Conservation (phyloP, 2,329 filamentous ascomycete species). For the Chaetomiaceae sp. region DNA sequence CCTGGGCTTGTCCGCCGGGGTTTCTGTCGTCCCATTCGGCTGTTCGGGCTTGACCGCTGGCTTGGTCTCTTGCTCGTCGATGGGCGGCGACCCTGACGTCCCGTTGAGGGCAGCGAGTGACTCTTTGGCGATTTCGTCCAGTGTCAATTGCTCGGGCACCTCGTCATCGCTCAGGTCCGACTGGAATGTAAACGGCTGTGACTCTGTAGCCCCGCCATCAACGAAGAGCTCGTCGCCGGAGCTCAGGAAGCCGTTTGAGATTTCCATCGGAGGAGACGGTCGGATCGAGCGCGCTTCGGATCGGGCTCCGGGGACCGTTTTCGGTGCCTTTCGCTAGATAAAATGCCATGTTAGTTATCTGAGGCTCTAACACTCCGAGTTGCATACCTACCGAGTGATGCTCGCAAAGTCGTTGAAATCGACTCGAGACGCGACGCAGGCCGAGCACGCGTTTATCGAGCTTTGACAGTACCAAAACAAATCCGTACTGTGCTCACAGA, state of each 20-base stretch:
- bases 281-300: not conserved
- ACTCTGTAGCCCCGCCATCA: not conserved
- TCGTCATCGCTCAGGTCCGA: conserved; percentile 24
- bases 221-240: conserved; percentile 22
- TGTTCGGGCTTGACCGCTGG: not conserved
- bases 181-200: conserved; percentile 19
- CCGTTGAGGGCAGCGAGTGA: conserved; percentile 1
- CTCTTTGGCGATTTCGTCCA: conserved; percentile 12
- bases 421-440: conserved; percentile 11
- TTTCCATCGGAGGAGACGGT: conserved; percentile 6
- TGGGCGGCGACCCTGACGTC: not conserved
- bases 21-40: not conserved
- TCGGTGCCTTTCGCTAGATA: not conserved
- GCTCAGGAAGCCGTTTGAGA: conserved; percentile 8
- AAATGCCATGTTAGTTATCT: not conserved
- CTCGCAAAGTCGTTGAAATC: not conserved
- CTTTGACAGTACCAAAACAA: not conserved
- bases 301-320: not conserved
- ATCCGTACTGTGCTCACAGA: not conserved
- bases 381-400: not conserved
- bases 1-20: not conserved
- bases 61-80: not conserved
- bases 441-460: conserved; percentile 7
- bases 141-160: conserved; percentile 4
- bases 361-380: not conserved